Evolutionary conservation across 1,284 basidiomycete genomes (phyloP).

Genomic region (Trichosporon sp.): DNA sequence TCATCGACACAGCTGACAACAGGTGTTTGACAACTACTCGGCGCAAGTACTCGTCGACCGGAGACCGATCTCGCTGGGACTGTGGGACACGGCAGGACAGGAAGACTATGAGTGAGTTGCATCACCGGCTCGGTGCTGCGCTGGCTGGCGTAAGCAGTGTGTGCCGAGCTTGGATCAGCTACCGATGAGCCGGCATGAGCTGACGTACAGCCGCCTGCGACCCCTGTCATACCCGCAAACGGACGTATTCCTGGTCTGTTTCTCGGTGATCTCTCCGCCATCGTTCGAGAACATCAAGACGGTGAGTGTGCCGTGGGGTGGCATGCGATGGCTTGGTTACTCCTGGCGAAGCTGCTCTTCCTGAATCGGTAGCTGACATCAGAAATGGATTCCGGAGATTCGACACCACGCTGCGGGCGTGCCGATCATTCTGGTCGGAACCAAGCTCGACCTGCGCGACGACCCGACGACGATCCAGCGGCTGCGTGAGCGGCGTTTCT

Average conservation of each 20-base stretch:
- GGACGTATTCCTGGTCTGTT: conserved; percentile 98
- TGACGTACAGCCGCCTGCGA: conserved; percentile 75
- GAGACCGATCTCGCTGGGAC: conserved; percentile 72
- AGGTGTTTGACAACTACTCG: conserved; percentile 57
- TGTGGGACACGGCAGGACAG: conserved; percentile 72
- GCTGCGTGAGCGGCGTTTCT: conserved; percentile 90
- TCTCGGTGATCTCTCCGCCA: conserved; percentile 94
- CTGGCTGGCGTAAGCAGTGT: neutral
- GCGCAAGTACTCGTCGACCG: conserved; percentile 93
- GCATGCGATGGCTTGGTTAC: no score
- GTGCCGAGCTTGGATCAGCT: neutral
- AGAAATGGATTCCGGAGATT: conserved; percentile 93
- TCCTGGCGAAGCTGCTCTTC: no score
- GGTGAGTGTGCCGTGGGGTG: conserved; percentile 24
- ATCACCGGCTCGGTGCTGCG: neutral
- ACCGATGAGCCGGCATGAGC: neutral
- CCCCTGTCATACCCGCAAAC: conserved; percentile 99
- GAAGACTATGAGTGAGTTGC: conserved; percentile 66
- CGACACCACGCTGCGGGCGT: conserved; percentile 69
- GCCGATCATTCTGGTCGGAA: conserved; percentile 59
- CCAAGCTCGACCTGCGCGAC: conserved; percentile 95
- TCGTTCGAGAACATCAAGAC: conserved; percentile 76
- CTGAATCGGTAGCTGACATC: neutral
- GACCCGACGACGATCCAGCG: conserved; percentile 89
- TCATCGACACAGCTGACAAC: conserved; percentile 8